phyloP scores from a whole-genome alignment of 2,329 filamentous ascomycete genomes.

The Fusarium drepaniforme region DNA sequence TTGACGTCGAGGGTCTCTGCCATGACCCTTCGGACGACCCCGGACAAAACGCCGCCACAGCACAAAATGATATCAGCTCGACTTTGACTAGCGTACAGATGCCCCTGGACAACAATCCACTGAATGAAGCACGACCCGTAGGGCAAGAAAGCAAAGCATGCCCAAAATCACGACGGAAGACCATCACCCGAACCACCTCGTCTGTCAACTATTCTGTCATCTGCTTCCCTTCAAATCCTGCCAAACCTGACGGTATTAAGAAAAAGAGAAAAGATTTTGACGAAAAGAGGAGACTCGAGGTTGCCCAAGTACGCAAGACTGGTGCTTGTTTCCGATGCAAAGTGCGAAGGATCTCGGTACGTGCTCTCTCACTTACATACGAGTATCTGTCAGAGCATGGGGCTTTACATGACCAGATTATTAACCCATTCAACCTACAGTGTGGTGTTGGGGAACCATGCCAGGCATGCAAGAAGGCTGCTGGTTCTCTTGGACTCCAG shows the following conservation, averaged over 20 bases:
- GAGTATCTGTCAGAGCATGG: neutral
- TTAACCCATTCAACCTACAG: slow-evolving; percentile 27
- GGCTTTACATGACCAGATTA: neutral
- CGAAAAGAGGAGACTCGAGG: slow-evolving; percentile 41
- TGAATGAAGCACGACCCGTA: slow-evolving; percentile 4
- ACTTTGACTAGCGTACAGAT: slow-evolving; percentile 11
- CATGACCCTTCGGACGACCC: slow-evolving; percentile 24
- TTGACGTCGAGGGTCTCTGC: slow-evolving; percentile 41
- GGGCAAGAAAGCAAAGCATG: neutral
- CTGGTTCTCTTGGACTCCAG: slow-evolving; percentile 41
- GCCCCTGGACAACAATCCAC: neutral
- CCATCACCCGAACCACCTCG: slow-evolving; percentile 14
- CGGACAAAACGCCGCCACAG: slow-evolving; percentile 19
- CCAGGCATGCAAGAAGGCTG: slow-evolving; percentile 40
- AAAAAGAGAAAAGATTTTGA: slow-evolving; percentile 46
- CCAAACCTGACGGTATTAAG: slow-evolving; percentile 41
- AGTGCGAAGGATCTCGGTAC: slow-evolving; percentile 43
- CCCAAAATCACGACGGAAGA: slow-evolving; percentile 3
- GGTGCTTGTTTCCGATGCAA: slow-evolving; percentile 46
- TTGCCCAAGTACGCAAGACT: slow-evolving; percentile 43
- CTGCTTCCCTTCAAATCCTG: slow-evolving; percentile 45
- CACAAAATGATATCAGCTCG: slow-evolving; percentile 24
- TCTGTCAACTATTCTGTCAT: slow-evolving; percentile 41
- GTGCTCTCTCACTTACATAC: slow-evolving; percentile 13
- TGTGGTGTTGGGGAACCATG: slow-evolving; percentile 44